Conservation (phyloP, 116 monocot species). For the Posidonia oceanica region DNA sequence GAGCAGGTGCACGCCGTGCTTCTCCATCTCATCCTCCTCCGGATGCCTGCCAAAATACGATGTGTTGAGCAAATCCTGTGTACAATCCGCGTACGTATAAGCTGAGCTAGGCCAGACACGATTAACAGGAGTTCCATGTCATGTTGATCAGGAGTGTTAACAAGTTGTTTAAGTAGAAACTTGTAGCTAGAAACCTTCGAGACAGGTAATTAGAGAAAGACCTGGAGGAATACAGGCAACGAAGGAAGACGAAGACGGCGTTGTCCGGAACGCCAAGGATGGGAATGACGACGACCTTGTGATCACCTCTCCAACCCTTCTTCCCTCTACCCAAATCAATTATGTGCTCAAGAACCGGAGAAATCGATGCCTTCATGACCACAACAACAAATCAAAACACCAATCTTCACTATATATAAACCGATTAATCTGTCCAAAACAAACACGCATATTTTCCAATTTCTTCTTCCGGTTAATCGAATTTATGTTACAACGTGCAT, state of each 20-base stretch:
- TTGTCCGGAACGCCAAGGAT: slow-evolving; percentile 62
- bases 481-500: too few species aligned
- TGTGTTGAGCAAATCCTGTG: not conserved
- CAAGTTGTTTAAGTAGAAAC: too few species aligned
- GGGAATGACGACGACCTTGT: slow-evolving; percentile 4
- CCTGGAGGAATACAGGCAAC: slow-evolving; percentile 42
- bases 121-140: too few species aligned
- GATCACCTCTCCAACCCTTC: too few species aligned
- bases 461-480: too few species aligned
- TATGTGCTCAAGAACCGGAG: slow-evolving; percentile 59
- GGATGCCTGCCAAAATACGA: not conserved
- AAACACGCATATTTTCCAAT: too few species aligned
- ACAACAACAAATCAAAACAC: not conserved
- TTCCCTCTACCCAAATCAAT: not conserved
- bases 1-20: slow-evolving; percentile 54
- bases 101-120: too few species aligned
- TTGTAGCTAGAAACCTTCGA: too few species aligned
- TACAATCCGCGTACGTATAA: too few species aligned
- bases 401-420: not conserved
- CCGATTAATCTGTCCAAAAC: too few species aligned
- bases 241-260: slow-evolving; percentile 52
- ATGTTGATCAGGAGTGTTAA: not conserved
- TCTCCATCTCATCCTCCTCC: slow-evolving; percentile 29
- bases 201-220: not conserved
- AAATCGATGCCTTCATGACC: slow-evolving; percentile 30